Evolutionary conservation across 176 grass and related monocot species (phyloP).

Genomic region (Oryza meridionalis): DNA sequence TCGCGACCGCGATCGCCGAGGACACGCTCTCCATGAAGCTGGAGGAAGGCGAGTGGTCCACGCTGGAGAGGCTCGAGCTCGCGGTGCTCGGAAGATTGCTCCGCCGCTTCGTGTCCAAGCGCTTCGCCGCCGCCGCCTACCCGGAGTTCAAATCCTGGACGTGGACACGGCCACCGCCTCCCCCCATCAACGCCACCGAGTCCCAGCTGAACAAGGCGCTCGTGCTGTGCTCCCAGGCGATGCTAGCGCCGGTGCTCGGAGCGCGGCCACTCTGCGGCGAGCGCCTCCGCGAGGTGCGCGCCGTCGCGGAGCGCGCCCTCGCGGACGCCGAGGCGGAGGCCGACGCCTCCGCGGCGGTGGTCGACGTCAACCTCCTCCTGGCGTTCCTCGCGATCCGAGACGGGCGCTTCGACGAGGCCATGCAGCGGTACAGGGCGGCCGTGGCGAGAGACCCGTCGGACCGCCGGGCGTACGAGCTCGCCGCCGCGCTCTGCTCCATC

Average conservation of each 20-base stretch:
- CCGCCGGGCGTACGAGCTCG: not conserved
- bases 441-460: not conserved
- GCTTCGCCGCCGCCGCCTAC: too few relatives aligned
- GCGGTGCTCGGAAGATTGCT: too few relatives aligned
- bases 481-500: not conserved
- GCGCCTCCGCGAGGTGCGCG: not conserved
- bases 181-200: too few relatives aligned
- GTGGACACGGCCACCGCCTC: too few relatives aligned
- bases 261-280: not conserved
- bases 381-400: constrained; percentile 24
- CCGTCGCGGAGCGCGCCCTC: not conserved
- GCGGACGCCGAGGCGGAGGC: not conserved
- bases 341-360: not conserved
- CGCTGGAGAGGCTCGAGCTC: too few relatives aligned
- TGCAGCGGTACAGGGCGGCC: not conserved
- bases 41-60: not conserved
- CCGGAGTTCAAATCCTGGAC: too few relatives aligned
- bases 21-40: not conserved
- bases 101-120: not conserved
- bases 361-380: constrained; percentile 18
- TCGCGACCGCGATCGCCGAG: not conserved
- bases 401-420: not conserved
- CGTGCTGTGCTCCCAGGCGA: not conserved
- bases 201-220: not conserved
- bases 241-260: not conserved